Base-by-base conservation (phyloP, 2,329 filamentous ascomycete species). In the Trichoderma arundinaceum region DNA sequence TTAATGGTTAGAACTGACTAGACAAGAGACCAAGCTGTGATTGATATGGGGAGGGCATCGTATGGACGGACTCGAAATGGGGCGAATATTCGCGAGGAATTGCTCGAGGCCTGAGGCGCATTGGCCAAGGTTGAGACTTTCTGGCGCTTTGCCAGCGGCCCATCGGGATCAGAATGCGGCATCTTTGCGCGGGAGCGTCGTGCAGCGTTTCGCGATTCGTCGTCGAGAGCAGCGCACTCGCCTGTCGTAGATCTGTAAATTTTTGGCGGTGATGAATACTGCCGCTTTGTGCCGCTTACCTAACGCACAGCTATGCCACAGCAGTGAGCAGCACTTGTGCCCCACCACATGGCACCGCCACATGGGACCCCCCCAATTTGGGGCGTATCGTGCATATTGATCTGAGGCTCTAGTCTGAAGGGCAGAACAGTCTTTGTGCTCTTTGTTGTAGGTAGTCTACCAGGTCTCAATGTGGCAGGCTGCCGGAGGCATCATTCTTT, bases 1-100 rank as follows among this genome's bases (percentile, higher is more conserved):
- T 67, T 2, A 38, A 6, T 62, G 17, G 38, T 68, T 54, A 69
- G 67, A 38, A 12, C 17, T 52, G 32, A 8, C 33, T 9, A 43
- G 66, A 7, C 7, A 44, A 59, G 12, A n/a, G 39, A 44, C 28
- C 28, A 35, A 63, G 43, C 32, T 35, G 44, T 28, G 12, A 46
- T 65, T 65, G 17, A 43, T 46, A 39, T n/a, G 13, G 53, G 61
- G 41, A 54, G 35, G 3, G 32, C 3, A 49, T 49, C 33, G 48
- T n/a, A 44, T 35, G 57, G 48, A 78, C 89, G 70, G 88, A 96
- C 93, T 77, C 95, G 84, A 80, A 94, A 98, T 1, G 95, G 94
- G 72, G 94, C 91, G 82, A 99, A 98, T 71, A 98, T 92, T 75
- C 88, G 87, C 10, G 94, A 96, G 64, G 85, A 84, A 73, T 81